A percentile compares a stretch with the other conserved stretches of the same genome.
These are phyloP conservation scores for Mucor plumbeus DNA, from an alignment of 371 early-diverging fungal genomes.

Conservation along the genomic window DNA sequence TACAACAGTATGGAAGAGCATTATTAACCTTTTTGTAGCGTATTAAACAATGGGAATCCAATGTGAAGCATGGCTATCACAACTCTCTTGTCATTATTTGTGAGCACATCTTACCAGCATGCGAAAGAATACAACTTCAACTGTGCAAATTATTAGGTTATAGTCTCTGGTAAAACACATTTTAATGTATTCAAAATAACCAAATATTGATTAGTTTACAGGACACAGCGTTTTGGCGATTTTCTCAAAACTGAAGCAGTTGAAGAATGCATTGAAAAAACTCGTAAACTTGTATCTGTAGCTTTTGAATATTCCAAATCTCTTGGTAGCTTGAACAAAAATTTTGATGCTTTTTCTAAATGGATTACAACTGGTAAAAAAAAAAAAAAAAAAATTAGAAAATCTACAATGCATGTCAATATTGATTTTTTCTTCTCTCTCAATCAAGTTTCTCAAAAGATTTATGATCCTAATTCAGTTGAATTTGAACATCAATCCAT, in stretches of 20 bases:
- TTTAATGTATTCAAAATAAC: neutral
- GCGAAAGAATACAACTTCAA: conserved; percentile 26
- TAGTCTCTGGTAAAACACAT: conserved; percentile 25
- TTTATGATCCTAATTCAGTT: conserved; percentile 11
- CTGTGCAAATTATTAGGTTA: conserved; percentile 23
- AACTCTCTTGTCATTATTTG: conserved; percentile 11
- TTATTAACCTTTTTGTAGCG: conserved; percentile 1
- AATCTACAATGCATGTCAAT: neutral
- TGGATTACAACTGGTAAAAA: conserved; percentile 27
- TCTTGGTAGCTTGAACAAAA: conserved; percentile 3
- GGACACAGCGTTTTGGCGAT: conserved; percentile 28
- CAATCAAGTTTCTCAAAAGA: conserved; percentile 18
- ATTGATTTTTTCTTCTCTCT: neutral
- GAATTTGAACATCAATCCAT: conserved; percentile 14
- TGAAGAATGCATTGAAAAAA: conserved; percentile 12
- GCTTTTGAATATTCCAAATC: conserved; percentile 3
- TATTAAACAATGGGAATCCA: conserved; percentile 28
- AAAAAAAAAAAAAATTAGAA: neutral
- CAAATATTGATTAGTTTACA: neutral
- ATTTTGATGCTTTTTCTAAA: conserved; percentile 24
- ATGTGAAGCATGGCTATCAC: conserved; percentile 13
- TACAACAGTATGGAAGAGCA: neutral
- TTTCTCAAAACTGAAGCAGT: conserved; percentile 18
- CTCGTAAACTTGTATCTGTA: conserved; percentile 8
- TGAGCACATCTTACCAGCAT: conserved; percentile 26